phyloP scores from a whole-genome alignment of 2,329 filamentous ascomycete species.

The Blastomyces gilchristii region DNA sequence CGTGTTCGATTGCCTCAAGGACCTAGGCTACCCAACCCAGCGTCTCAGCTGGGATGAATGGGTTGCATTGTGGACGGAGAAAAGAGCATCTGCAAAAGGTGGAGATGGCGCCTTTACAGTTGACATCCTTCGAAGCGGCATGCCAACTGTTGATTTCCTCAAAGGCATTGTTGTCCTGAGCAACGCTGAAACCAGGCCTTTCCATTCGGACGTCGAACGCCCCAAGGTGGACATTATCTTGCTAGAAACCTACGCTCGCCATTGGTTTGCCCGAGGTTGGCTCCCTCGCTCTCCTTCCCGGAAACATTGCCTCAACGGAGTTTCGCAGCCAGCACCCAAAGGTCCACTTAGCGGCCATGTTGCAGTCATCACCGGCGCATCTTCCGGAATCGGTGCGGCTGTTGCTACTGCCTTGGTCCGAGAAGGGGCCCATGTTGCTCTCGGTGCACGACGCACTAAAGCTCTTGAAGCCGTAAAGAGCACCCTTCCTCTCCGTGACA shows the following conservation, averaged over 20 bases:
- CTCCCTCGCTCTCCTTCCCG: slow-evolving; percentile 52
- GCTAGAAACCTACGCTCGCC: slow-evolving; percentile 67
- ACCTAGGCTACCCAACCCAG: slow-evolving; percentile 61
- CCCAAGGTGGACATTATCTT: slow-evolving; percentile 59
- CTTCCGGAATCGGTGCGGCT: slow-evolving; percentile 68
- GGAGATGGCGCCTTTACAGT: slow-evolving; percentile 65
- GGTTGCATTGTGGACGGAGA: slow-evolving; percentile 63
- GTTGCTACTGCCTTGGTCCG: slow-evolving; percentile 57
- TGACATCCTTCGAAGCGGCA: slow-evolving; percentile 68
- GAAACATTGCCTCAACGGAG: slow-evolving; percentile 37
- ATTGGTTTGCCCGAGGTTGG: slow-evolving; percentile 75
- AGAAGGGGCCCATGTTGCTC: slow-evolving; percentile 61
- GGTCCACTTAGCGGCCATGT: slow-evolving; percentile 56
- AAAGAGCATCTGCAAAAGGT: slow-evolving; percentile 53
- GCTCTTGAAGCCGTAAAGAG: slow-evolving; percentile 58
- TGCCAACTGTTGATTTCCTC: slow-evolving; percentile 65
- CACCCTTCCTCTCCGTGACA: slow-evolving; percentile 45
- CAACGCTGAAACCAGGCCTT: slow-evolving; percentile 55
- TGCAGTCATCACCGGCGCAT: slow-evolving; percentile 68
- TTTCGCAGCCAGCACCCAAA: slow-evolving; percentile 35
- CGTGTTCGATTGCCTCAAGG: slow-evolving; percentile 54
- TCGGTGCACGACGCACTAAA: slow-evolving; percentile 61
- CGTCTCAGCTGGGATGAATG: slow-evolving; percentile 61
- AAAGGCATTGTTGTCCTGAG: slow-evolving; percentile 62
- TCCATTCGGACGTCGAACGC: slow-evolving; percentile 47